Conservation (phyloP, 2,329 filamentous ascomycete species). For the Byssochlamys sp. region DNA sequence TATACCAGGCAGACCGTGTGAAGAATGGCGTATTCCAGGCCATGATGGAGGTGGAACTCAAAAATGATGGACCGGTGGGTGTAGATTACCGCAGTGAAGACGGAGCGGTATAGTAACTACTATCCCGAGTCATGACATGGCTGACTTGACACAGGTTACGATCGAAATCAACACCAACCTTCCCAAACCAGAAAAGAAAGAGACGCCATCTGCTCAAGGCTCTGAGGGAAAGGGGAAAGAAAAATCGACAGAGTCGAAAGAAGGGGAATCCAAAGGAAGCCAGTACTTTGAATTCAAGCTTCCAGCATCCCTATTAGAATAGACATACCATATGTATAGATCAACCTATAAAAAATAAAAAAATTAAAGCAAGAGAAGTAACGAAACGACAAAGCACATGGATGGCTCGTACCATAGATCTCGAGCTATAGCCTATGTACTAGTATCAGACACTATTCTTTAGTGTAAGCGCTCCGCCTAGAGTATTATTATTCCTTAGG, state of each 20-base stretch:
- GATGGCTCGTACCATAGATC: too few species aligned
- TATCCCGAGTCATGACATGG: neutral
- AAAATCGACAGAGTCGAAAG: slow-evolving; percentile 3
- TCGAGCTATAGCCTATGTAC: neutral
- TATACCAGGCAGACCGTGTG: slow-evolving; percentile 64
- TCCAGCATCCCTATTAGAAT: slow-evolving; percentile 16
- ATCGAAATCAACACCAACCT: slow-evolving; percentile 40
- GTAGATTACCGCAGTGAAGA: slow-evolving; percentile 49
- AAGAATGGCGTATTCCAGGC: slow-evolving; percentile 96
- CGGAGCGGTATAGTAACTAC: slow-evolving; percentile 40
- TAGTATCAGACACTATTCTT: neutral
- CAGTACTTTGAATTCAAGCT: slow-evolving; percentile 12
- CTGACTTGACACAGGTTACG: slow-evolving; percentile 23
- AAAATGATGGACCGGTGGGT: slow-evolving; percentile 74
- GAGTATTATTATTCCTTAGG: neutral
- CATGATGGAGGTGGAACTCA: slow-evolving; percentile 93
- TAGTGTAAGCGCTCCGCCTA: too few species aligned
- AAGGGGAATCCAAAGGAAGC: slow-evolving; percentile 3
- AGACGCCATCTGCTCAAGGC: neutral
- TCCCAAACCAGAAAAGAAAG: slow-evolving; percentile 27
- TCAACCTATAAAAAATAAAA: neutral
- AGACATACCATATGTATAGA: slow-evolving; percentile 1
- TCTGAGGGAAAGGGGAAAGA: slow-evolving; percentile 3
- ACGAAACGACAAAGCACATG: too few species aligned
- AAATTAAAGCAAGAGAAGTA: neutral